These are phyloP conservation scores for Serpula lacrymans DNA, from an alignment of 768 basidiomycete genomes.

Conservation along the genomic window DNA sequence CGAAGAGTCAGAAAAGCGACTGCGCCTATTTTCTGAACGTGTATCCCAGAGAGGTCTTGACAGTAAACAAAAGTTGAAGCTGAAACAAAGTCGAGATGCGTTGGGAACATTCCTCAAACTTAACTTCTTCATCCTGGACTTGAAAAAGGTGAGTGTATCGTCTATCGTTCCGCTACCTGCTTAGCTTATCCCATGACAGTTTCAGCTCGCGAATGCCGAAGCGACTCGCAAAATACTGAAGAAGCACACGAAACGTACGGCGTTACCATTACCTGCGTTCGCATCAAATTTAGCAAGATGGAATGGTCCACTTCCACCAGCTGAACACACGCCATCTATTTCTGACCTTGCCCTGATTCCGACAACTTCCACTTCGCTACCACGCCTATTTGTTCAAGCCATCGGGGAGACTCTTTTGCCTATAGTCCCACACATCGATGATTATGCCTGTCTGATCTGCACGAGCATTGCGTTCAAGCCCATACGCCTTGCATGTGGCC, in stretches of 20 bases:
- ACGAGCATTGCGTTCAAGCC: conserved; percentile 91
- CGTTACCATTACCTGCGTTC: conserved; percentile 57
- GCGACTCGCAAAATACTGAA: conserved; percentile 92
- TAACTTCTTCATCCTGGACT: conserved; percentile 73
- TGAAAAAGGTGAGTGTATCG: conserved; percentile 62
- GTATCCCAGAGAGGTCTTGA: conserved; percentile 55
- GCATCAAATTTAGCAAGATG: conserved; percentile 19
- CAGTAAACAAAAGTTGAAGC: conserved; percentile 50
- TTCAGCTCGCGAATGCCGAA: conserved; percentile 81
- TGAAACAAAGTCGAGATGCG: conserved; percentile 53
- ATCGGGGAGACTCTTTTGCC: conserved; percentile 81
- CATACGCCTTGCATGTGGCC: conserved; percentile 75
- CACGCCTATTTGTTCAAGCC: conserved; percentile 72
- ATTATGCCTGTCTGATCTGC: conserved; percentile 88
- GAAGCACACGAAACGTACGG: conserved; percentile 90
- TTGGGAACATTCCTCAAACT: conserved; percentile 71
- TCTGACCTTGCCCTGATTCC: conserved; percentile 28
- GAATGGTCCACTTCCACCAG: conserved; percentile 8
- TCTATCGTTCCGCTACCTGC: not conserved
- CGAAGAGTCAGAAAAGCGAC: conserved; percentile 65
- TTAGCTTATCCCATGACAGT: conserved; percentile 37
- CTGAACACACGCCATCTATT: conserved; percentile 16
- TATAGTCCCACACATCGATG: conserved; percentile 73
- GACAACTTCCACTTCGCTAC: conserved; percentile 39
- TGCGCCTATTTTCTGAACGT: conserved; percentile 60